Evolutionary conservation across 345 rosid species (phyloP).

Genomic region (Syzygium grande): DNA sequence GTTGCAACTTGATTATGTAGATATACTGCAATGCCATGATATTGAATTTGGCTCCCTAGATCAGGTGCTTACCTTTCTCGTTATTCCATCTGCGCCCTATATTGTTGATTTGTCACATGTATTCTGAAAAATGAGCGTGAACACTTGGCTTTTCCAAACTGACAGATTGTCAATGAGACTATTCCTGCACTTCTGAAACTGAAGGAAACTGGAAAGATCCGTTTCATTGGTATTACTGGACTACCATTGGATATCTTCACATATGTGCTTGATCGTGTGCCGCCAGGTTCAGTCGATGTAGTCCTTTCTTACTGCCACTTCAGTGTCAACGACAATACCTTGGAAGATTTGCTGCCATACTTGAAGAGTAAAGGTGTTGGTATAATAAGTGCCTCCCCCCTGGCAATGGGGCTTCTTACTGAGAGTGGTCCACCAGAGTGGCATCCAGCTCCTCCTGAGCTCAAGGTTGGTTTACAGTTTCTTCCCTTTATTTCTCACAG

Average conservation of each 20-base stretch:
- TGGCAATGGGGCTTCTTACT: conserved; percentile 85
- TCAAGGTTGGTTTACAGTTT: conserved; percentile 42
- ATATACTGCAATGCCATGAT: conserved; percentile 87
- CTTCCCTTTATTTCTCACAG: neutral
- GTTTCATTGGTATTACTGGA: conserved; percentile 89
- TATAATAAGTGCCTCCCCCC: conserved; percentile 80
- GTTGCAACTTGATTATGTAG: conserved; percentile 87
- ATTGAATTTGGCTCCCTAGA: conserved; percentile 87
- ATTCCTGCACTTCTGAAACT: conserved; percentile 85
- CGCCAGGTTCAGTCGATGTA: conserved; percentile 66
- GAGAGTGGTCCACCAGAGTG: conserved; percentile 92
- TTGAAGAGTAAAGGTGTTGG: conserved; percentile 80
- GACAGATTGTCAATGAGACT: conserved; percentile 79
- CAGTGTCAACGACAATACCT: conserved; percentile 63
- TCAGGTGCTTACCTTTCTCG: conserved; percentile 39
- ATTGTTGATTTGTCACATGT: neutral
- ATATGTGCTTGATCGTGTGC: conserved; percentile 78
- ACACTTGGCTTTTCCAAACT: neutral
- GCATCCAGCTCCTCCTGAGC: conserved; percentile 89
- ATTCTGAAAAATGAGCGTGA: neutral
- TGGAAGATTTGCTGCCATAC: conserved; percentile 73
- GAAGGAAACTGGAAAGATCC: conserved; percentile 73
- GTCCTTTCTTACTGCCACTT: conserved; percentile 83
- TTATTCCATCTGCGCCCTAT: neutral
- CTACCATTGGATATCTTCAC: conserved; percentile 61